These are phyloP conservation scores for Saccharomycopsis sp. DNA, from an alignment of 805 yeast species.

Conservation along the genomic window DNA sequence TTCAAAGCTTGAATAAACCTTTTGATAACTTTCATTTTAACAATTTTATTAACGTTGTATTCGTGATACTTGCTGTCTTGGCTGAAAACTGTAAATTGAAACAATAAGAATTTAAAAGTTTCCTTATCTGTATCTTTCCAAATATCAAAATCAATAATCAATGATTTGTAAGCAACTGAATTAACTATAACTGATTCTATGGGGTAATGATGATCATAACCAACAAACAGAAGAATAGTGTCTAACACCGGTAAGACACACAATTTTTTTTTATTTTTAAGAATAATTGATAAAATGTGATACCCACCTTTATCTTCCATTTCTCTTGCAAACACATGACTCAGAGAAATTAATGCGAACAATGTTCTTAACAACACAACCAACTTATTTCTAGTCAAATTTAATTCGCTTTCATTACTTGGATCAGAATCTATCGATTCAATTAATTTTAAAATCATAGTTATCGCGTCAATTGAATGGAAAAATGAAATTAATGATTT, in stretches of 20 bases:
- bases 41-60: slow-evolving; percentile 47
- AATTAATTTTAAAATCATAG: slow-evolving; percentile 38
- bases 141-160: slow-evolving; percentile 58
- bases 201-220: slow-evolving; percentile 46
- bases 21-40: slow-evolving; percentile 42
- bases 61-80: slow-evolving; percentile 43
- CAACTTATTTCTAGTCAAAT: slow-evolving; percentile 1
- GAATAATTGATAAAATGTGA: slow-evolving; percentile 46
- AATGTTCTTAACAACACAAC: slow-evolving; percentile 33
- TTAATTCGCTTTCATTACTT: slow-evolving; percentile 25
- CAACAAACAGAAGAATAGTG: slow-evolving; percentile 44
- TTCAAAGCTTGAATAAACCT: slow-evolving; percentile 27
- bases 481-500: slow-evolving; percentile 18
- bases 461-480: slow-evolving; percentile 43
- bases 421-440: slow-evolving; percentile 36
- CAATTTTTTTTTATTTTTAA: slow-evolving; percentile 36
- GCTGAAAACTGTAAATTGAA: slow-evolving; percentile 51
- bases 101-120: slow-evolving; percentile 44
- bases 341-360: slow-evolving; percentile 36
- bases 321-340: slow-evolving; percentile 48
- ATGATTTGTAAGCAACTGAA: slow-evolving; percentile 45
- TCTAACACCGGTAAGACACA: slow-evolving; percentile 41
- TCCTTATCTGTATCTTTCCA: slow-evolving; percentile 41
- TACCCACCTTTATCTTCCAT: slow-evolving; percentile 58
- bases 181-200: slow-evolving; percentile 52